Conservation (phyloP, 805 yeast species). For the Starmerella sirachaensis region DNA sequence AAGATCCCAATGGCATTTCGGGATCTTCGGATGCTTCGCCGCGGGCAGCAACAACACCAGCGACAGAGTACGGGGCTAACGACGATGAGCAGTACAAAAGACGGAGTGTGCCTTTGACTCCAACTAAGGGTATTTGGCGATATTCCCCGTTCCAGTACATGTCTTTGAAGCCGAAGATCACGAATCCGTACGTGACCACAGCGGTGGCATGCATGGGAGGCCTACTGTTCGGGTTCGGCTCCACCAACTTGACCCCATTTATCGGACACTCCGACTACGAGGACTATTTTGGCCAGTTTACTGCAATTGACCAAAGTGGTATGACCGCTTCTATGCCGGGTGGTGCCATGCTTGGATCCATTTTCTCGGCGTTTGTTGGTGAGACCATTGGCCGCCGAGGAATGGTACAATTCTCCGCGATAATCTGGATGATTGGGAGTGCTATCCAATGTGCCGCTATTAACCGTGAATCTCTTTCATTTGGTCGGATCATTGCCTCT, state of each 20-base stretch:
- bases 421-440: constrained; percentile 43
- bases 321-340: constrained; percentile 54
- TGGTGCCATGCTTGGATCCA: constrained; percentile 55
- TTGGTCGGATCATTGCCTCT: constrained; percentile 56
- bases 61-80: neutral
- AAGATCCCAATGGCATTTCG: too few relatives aligned
- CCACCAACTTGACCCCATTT: constrained; percentile 66
- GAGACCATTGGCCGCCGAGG: constrained; percentile 42
- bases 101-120: constrained; percentile 4
- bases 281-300: constrained; percentile 35
- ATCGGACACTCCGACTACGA: constrained; percentile 41
- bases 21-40: neutral
- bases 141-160: constrained; percentile 18
- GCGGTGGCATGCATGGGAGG: constrained; percentile 55
- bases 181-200: constrained; percentile 46
- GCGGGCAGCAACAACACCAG: neutral
- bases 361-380: constrained; percentile 36
- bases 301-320: constrained; percentile 46
- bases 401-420: constrained; percentile 25
- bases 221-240: constrained; percentile 65
- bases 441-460: constrained; percentile 36
- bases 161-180: constrained; percentile 17
- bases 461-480: constrained; percentile 28
- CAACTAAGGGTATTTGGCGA: constrained; percentile 7
- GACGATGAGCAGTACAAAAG: constrained; percentile 1